phyloP scores from a whole-genome alignment of 371 early-diverging fungal genomes.

The Mucor circinelloides region DNA sequence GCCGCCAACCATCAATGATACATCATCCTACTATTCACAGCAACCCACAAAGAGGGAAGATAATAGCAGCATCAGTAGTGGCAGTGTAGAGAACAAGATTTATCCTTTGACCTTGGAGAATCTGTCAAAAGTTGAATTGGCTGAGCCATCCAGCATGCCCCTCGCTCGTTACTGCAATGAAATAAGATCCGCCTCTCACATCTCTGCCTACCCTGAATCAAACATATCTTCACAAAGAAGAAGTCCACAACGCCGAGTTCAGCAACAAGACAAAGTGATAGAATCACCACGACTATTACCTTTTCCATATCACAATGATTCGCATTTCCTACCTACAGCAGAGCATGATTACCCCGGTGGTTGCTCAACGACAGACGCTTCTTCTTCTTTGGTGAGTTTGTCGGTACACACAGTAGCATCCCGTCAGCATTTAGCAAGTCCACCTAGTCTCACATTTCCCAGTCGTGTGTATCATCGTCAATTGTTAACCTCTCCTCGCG shows the following conservation, averaged over 20 bases:
- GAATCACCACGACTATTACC: conserved; percentile 27
- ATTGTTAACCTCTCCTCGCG: not conserved
- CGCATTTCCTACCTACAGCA: conserved; percentile 29
- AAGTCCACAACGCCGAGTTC: not conserved
- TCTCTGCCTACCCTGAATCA: not conserved
- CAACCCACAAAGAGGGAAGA: not conserved
- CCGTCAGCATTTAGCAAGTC: conserved; percentile 12
- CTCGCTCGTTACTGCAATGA: conserved; percentile 21
- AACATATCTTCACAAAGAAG: not conserved
- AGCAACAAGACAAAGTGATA: conserved; percentile 13
- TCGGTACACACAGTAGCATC: conserved; percentile 8
- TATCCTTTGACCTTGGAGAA: conserved; percentile 21
- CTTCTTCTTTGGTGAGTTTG: conserved; percentile 8
- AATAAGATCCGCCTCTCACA: not conserved
- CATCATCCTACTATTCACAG: conserved; percentile 7
- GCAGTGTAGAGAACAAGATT: not conserved
- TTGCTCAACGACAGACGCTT: conserved; percentile 6
- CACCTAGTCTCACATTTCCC: not conserved
- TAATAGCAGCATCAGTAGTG: not conserved
- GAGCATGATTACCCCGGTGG: conserved; percentile 27
- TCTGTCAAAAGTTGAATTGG: conserved; percentile 20
- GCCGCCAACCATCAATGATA: not conserved
- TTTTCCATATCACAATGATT: conserved; percentile 36
- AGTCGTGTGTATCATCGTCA: conserved; percentile 12
- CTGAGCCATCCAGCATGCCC: conserved; percentile 16